phyloP scores from a whole-genome alignment of 805 yeast genomes.

The Suhomyces emberorum region DNA sequence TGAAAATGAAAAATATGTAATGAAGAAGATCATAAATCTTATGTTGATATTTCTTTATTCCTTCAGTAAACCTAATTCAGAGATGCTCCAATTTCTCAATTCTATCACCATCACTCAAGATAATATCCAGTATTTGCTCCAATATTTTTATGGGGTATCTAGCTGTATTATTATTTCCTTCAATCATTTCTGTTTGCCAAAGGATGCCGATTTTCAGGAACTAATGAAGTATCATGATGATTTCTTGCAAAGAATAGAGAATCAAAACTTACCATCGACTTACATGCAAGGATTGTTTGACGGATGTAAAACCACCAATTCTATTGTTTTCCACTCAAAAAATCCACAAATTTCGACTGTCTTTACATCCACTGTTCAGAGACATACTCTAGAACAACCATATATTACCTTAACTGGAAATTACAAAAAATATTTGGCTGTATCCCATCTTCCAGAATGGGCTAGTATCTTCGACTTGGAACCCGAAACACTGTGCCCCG shows the following conservation, averaged over 20 bases:
- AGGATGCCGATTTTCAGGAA: neutral
- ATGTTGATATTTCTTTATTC: neutral
- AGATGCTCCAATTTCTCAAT: neutral
- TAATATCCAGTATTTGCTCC: neutral
- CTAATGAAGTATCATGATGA: neutral
- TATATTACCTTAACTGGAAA: slow-evolving; percentile 1
- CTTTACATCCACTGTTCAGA: slow-evolving; percentile 2
- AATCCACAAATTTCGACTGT: neutral
- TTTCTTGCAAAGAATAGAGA: neutral
- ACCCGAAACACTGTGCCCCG: too few species aligned
- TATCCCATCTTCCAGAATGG: slow-evolving; percentile 3
- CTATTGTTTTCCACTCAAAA: neutral
- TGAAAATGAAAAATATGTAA: too few species aligned
- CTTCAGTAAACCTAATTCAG: neutral
- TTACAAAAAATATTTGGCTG: slow-evolving; percentile 3
- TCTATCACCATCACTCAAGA: neutral
- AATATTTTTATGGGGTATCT: neutral
- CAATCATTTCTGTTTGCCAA: neutral
- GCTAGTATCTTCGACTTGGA: neutral
- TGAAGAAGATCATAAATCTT: neutral
- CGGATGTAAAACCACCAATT: neutral
- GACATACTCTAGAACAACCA: neutral
- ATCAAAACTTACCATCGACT: neutral
- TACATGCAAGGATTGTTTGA: neutral
- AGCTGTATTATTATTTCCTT: neutral